Base-by-base conservation (phyloP, 108 stramenopile genomes). In the Cyclotella sp. region DNA sequence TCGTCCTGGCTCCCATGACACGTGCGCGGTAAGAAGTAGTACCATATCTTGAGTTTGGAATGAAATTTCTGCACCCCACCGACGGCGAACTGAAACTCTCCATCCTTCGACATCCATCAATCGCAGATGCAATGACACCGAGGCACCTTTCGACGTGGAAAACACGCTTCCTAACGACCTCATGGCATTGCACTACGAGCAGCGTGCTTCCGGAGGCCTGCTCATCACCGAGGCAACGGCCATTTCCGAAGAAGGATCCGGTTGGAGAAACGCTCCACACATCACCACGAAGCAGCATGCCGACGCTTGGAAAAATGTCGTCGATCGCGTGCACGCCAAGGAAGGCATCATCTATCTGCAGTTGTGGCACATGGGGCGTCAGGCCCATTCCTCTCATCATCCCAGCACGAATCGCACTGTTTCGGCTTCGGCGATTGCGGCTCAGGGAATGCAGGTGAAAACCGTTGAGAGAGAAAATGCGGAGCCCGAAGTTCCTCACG, bases 1-100 rank as follows among this genome's bases (percentile, higher is more conserved):
- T 64, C 41, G 41, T 64, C 44, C 13, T 64, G 63, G 63, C 44
- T 9, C 63, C 63, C 43, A 43, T 64, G 43, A 64, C 63, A 9
- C 63, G 63, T 21, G 63, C 44, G 9, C 41, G 63, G 49, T 51
- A 51, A 51, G 49, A 51, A 19, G 3, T 16, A 1, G 49, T 16
- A 51, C 19, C 49, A 19, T 51, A 3, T 19, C n/a, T n/a, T n/a
- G n/a, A n/a, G n/a, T 51, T 34, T 34, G 34, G 49, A 51, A 8
- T 19, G 49, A 19, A 1, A 16, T 51, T 19, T 19, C 19, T 19
- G 49, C 3, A 51, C 6, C 3, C 49, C 16, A 51, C 34, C 34
- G 3, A 8, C 16, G n/a, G 49, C 8, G 49, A 19, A 7, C 19
- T 51, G n/a, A 51, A 51, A 3, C 49, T 19, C 49, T 19, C 8